These are phyloP conservation scores for Globisporangium viniferum DNA, from an alignment of 352 stramenopile species.

Conservation along the genomic window DNA sequence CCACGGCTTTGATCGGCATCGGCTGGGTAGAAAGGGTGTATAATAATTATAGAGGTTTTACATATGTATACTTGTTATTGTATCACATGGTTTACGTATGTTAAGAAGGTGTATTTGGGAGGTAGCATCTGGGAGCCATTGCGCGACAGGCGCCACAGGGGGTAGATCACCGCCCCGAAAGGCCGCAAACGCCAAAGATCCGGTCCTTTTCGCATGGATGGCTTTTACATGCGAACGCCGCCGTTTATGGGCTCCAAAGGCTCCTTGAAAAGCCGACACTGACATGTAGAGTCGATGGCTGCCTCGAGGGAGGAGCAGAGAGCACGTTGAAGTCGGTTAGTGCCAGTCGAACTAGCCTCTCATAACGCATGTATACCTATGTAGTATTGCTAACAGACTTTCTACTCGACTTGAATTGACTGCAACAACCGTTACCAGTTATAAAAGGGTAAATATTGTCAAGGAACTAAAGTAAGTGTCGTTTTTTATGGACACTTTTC, in stretches of 20 bases:
- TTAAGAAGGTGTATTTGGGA: not conserved
- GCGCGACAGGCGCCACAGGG: not conserved
- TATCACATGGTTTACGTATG: not conserved
- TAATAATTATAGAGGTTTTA: not conserved
- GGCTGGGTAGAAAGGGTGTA: not conserved
- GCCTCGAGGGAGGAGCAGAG: not conserved
- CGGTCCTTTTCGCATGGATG: not conserved
- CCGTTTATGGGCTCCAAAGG: not conserved
- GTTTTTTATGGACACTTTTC: too few relatives aligned
- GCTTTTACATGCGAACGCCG: not conserved
- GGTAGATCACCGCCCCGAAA: not conserved
- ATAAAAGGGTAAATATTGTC: not conserved
- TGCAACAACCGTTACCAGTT: too few relatives aligned
- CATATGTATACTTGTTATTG: too few relatives aligned
- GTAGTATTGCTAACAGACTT: too few relatives aligned
- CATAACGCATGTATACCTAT: not conserved
- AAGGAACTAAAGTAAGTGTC: not conserved
- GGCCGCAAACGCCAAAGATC: not conserved
- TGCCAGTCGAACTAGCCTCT: not conserved
- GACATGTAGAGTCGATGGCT: not conserved
- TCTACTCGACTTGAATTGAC: too few relatives aligned
- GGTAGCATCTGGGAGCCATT: not conserved
- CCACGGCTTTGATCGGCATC: not conserved
- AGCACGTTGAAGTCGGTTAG: not conserved
- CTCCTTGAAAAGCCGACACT: not conserved